These are phyloP conservation scores for Gossypium turneri DNA, from an alignment of 345 rosid species.

Conservation along the genomic window DNA sequence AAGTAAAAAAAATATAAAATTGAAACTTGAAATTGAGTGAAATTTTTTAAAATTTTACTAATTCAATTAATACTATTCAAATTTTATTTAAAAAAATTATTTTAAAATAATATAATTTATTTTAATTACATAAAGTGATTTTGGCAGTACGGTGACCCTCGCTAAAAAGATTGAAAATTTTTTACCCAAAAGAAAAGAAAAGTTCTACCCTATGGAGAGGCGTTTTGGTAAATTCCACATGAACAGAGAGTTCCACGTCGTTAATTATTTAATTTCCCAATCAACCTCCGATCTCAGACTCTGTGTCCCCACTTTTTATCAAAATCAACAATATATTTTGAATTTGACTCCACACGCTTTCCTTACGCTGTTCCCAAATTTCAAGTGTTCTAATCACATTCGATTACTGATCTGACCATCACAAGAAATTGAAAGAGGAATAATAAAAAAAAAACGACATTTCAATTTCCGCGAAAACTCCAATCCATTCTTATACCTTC, in stretches of 20 bases:
- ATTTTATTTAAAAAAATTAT: too few species aligned
- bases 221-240: neutral
- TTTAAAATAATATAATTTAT: too few species aligned
- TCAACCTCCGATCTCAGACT: too few species aligned
- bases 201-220: neutral
- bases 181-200: too few species aligned
- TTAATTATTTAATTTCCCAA: neutral
- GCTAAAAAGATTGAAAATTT: too few species aligned
- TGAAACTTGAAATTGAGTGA: too few species aligned
- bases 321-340: neutral
- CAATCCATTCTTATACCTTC: neutral
- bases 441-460: neutral
- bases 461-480: conserved; percentile 33
- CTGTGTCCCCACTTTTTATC: neutral
- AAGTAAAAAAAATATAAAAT: too few species aligned
- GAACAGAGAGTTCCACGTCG: neutral
- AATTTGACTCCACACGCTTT: neutral
- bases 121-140: too few species aligned
- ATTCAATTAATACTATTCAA: too few species aligned
- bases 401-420: neutral
- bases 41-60: too few species aligned
- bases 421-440: neutral
- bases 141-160: too few species aligned
- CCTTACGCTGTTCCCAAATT: neutral
- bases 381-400: conserved; percentile 6